Evolutionary conservation across 371 early-diverging fungal genomes (phyloP).

Genomic region (Rhizopus stolonifer): DNA sequence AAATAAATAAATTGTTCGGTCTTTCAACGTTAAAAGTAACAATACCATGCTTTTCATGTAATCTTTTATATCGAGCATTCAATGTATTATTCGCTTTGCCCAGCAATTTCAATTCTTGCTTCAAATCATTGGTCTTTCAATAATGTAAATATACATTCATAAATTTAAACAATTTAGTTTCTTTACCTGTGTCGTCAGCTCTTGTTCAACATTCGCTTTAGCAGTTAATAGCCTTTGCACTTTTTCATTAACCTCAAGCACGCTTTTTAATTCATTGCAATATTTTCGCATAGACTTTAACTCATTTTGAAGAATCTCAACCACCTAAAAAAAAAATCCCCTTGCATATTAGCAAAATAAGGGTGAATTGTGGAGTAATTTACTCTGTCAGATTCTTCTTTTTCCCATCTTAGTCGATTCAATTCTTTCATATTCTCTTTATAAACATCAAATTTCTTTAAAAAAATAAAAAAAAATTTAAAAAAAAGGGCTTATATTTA

Average conservation of each 20-base stretch:
- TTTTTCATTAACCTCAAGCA: neutral
- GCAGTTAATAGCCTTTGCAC: neutral
- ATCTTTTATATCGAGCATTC: slow-evolving; percentile 10
- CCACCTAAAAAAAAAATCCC: neutral
- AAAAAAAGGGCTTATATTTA: neutral
- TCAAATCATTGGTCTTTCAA: slow-evolving; percentile 7
- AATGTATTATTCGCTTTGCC: slow-evolving; percentile 13
- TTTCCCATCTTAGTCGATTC: slow-evolving; percentile 13
- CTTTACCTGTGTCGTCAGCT: slow-evolving; percentile 37
- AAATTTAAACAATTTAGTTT: neutral
- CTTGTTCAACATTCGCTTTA: slow-evolving; percentile 7
- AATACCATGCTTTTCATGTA: slow-evolving; percentile 18
- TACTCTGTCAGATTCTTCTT: slow-evolving; percentile 13
- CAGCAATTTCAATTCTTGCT: slow-evolving; percentile 17
- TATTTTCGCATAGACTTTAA: slow-evolving; percentile 1
- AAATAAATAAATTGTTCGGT: neutral
- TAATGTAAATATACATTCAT: neutral
- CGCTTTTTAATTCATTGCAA: neutral
- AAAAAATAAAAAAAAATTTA: too few relatives aligned
- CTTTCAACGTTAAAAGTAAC: neutral
- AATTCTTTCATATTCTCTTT: slow-evolving; percentile 15
- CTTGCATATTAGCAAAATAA: neutral
- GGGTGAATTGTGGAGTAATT: neutral
- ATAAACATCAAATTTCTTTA: slow-evolving; percentile 6
- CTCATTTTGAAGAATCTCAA: slow-evolving; percentile 1